Conservation (phyloP, 2,329 filamentous ascomycete genomes). For the Diaporthe velutina region DNA sequence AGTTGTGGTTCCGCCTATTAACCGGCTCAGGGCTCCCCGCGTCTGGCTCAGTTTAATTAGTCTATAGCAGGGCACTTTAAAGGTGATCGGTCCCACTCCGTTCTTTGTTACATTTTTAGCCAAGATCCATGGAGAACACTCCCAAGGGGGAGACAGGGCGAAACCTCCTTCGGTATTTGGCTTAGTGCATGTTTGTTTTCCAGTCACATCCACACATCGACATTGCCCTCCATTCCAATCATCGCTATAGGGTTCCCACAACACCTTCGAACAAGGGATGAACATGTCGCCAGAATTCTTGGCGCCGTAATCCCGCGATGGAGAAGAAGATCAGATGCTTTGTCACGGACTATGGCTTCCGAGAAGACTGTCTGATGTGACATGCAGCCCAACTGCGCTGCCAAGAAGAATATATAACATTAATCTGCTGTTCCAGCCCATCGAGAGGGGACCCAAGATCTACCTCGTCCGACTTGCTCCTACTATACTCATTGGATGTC, state of each 20-base stretch:
- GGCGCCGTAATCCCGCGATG: neutral
- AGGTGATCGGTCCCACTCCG: neutral
- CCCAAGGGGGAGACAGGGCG: neutral
- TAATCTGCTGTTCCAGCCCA: neutral
- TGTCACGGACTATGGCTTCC: constrained; percentile 9
- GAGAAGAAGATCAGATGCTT: constrained; percentile 3
- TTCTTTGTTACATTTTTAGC: constrained; percentile 9
- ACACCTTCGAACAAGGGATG: neutral
- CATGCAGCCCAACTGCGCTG: neutral
- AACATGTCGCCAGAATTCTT: constrained; percentile 9
- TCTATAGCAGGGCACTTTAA: neutral
- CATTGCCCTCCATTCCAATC: constrained; percentile 15
- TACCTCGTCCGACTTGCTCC: neutral
- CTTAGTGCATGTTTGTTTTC: neutral
- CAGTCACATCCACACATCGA: constrained; percentile 11
- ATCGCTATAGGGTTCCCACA: neutral
- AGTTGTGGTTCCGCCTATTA: neutral
- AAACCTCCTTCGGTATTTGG: constrained; percentile 7
- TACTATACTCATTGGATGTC: neutral
- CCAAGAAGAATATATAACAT: neutral
- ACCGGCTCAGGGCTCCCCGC: constrained; percentile 8
- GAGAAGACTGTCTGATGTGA: neutral
- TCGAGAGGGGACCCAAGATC: neutral
- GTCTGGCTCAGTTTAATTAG: constrained; percentile 5
- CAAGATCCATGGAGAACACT: neutral